phyloP scores from a whole-genome alignment of 805 yeast species.

The Pichia membranifaciens region DNA sequence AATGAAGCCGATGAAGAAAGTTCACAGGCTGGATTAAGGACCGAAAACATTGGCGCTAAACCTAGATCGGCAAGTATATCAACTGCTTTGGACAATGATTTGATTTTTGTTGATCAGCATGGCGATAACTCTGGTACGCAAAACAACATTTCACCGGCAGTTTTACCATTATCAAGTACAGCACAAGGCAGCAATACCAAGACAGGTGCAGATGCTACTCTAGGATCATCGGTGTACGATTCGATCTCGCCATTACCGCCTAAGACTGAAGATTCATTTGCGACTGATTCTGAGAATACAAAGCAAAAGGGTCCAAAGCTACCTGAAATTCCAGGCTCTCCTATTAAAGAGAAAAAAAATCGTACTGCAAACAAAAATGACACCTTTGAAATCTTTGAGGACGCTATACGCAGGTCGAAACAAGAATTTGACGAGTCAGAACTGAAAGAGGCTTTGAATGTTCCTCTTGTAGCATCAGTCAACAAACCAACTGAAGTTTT shows the following conservation, averaged over 20 bases:
- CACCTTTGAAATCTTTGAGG: conserved; percentile 23
- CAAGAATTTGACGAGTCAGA: conserved; percentile 14
- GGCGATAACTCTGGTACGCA: background rate
- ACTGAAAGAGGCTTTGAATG: background rate
- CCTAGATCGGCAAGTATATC: conserved; percentile 10
- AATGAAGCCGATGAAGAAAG: conserved; percentile 10
- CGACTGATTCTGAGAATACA: conserved; percentile 33
- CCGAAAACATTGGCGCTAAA: conserved; percentile 1
- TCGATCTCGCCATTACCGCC: conserved; percentile 20
- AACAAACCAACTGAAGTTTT: background rate
- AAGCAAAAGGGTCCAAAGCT: conserved; percentile 43
- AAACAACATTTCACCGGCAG: background rate
- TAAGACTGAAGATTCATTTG: conserved; percentile 36
- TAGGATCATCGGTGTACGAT: conserved; percentile 25
- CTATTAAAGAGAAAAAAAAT: conserved; percentile 26
- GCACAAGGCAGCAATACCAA: background rate
- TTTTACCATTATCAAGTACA: background rate
- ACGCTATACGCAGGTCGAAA: conserved; percentile 17
- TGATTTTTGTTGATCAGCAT: conserved; percentile 30
- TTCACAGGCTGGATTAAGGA: conserved; percentile 23
- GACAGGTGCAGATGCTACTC: conserved; percentile 20
- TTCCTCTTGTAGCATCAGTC: background rate
- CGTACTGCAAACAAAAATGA: conserved; percentile 17
- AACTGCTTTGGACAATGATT: conserved; percentile 21
- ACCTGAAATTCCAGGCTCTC: conserved; percentile 41